Conservation (phyloP, 352 stramenopile species). For the Phytophthora lateralis region DNA sequence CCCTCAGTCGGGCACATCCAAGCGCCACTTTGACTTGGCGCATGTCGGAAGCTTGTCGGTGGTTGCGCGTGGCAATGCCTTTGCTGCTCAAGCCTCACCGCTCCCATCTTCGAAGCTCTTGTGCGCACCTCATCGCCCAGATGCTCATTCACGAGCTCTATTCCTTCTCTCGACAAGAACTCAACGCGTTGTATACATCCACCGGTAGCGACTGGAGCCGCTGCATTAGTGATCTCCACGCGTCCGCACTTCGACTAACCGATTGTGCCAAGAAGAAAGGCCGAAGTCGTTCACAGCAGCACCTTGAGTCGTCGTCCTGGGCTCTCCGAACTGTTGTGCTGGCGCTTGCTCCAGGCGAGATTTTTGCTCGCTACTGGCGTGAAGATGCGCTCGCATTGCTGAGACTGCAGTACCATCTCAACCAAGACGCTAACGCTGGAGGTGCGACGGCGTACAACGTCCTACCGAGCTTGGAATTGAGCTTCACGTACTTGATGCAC, state of each 20-base stretch:
- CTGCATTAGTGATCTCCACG: constrained; percentile 64
- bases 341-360: constrained; percentile 55
- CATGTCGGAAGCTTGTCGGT: constrained; percentile 39
- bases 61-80: constrained; percentile 52
- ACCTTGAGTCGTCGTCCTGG: constrained; percentile 50
- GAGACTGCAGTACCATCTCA: constrained; percentile 67
- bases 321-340: constrained; percentile 56
- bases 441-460: constrained; percentile 29
- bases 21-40: constrained; percentile 13
- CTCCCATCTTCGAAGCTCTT: constrained; percentile 42
- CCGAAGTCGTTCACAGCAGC: constrained; percentile 46
- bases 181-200: constrained; percentile 32
- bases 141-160: constrained; percentile 54
- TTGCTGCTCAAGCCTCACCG: constrained; percentile 64
- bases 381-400: constrained; percentile 64
- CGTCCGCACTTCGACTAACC: constrained; percentile 47
- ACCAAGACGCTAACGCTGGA: constrained; percentile 50
- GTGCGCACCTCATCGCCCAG: constrained; percentile 42
- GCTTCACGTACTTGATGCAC: constrained; percentile 46
- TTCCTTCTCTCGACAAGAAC: constrained; percentile 19
- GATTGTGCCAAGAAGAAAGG: constrained; percentile 37
- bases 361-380: constrained; percentile 77
- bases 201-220: constrained; percentile 62
- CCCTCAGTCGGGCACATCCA: constrained; percentile 1
- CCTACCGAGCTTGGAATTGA: constrained; percentile 30